Percentiles rank a stretch among this genome's conserved stretches.
These are phyloP conservation scores for Hirsutella rhossiliensis DNA, from an alignment of 2,329 filamentous ascomycete genomes.

Conservation along the genomic window DNA sequence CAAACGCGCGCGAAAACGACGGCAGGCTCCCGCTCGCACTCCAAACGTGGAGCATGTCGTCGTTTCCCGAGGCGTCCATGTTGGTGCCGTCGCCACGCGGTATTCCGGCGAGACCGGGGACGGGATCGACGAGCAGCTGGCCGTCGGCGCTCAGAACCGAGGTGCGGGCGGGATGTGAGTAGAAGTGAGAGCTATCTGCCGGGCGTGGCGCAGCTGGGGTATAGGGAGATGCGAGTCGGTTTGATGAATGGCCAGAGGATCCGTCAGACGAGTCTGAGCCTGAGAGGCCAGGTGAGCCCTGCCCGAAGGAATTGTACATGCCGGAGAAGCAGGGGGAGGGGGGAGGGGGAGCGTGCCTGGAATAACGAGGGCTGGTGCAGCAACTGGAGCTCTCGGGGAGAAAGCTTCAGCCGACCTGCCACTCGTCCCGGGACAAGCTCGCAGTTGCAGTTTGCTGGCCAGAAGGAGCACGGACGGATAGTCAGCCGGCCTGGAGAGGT, in stretches of 20 bases:
- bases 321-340: neutral
- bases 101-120: slow-evolving; percentile 2
- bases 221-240: slow-evolving; percentile 9
- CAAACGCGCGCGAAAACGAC: slow-evolving; percentile 40
- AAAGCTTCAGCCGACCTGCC: slow-evolving; percentile 9
- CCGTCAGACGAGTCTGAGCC: slow-evolving; percentile 11
- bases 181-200: slow-evolving; percentile 31
- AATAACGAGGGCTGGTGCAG: slow-evolving; percentile 4
- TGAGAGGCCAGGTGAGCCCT: slow-evolving; percentile 13
- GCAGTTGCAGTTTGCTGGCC: neutral
- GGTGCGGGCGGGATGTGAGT: slow-evolving; percentile 18
- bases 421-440: slow-evolving; percentile 6
- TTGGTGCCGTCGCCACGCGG: slow-evolving; percentile 6
- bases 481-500: no score
- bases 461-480: neutral
- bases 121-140: slow-evolving; percentile 14
- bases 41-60: slow-evolving; percentile 12
- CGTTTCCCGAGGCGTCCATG: slow-evolving; percentile 22
- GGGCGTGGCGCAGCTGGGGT: slow-evolving; percentile 21
- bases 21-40: slow-evolving; percentile 20
- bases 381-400: slow-evolving; percentile 7
- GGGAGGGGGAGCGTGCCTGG: slow-evolving; percentile 6
- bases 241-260: slow-evolving; percentile 5
- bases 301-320: slow-evolving; percentile 10
- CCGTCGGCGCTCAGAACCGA: slow-evolving; percentile 38